Base-by-base conservation (phyloP, 2,329 filamentous ascomycete species). In the Sodiomyces alkalinus region DNA sequence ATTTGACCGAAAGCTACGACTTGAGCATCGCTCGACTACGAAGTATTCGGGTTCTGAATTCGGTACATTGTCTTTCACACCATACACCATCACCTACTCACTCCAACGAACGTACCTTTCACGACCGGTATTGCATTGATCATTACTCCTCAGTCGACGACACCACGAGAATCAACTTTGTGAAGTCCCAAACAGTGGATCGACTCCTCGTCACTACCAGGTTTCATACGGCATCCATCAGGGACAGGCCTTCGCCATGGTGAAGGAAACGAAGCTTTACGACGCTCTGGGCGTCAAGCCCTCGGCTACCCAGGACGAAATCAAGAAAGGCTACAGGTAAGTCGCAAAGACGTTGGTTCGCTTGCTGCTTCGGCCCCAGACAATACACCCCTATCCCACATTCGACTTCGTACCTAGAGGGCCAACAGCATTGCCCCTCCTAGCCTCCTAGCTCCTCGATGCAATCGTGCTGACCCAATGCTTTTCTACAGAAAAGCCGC, bases 251-350 rank as follows among this genome's bases (percentile, higher is more conserved):
- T 36, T 42, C 54, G 71, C 43, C 41, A 94, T 96, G 87, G 83
- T 92, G 42, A 80, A 82, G 45, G 87, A 96, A 63, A 90, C 80
- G 29, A 93, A 92, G 58, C 76, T 96, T 38, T 98, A 98, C 64
- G 83, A 96, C 55, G 68, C 73, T 38, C 66, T 98, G 45, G 64
- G 67, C 49, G 62, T 94, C 55, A 78, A 81, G 52, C 71, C 87
- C 20, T 70, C 74, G 35, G 83, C 86, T 15, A 68, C 74, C 15
- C 82, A 92, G 56, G 87, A 94, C 48, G 87, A 96, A 40, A 92
- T 98, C 52, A 96, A 94, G 54, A 98, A 96, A 53, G 90, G 75
- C 33, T 93, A 93, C 55, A 71, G 80, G 76, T 81, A 74, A 55
- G 69, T 47, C 20, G 8, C n/a, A n/a, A n/a, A n/a, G n/a, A n/a